These are phyloP conservation scores for Eucalyptus curtisii DNA, from an alignment of 345 rosid species.

Conservation along the genomic window DNA sequence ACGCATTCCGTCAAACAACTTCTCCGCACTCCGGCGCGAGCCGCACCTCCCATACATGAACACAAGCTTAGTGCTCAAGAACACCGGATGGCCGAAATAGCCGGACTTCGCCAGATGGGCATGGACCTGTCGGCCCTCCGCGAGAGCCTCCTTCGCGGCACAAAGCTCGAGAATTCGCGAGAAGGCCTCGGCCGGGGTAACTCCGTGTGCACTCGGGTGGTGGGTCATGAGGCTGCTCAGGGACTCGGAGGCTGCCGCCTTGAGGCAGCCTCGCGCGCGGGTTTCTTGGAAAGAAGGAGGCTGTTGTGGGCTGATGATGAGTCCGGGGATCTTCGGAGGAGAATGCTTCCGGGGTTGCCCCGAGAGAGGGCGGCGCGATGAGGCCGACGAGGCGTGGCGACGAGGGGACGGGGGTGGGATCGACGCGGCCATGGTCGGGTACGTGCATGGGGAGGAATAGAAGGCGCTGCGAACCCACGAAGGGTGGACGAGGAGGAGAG, in stretches of 20 bases:
- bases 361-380: neutral
- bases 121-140: slow-evolving; percentile 10
- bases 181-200: neutral
- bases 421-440: neutral
- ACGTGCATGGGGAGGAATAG: neutral
- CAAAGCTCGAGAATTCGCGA: neutral
- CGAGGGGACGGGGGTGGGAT: neutral
- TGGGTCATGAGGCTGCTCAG: neutral
- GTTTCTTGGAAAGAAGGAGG: neutral
- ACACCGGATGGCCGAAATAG: neutral
- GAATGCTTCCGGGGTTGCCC: neutral
- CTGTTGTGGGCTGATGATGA: neutral
- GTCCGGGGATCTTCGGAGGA: neutral
- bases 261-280: neutral
- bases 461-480: neutral
- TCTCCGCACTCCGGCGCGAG: slow-evolving; percentile 33
- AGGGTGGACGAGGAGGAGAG: neutral
- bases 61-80: slow-evolving; percentile 56
- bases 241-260: neutral
- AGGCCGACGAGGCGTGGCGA: neutral
- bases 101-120: slow-evolving; percentile 35
- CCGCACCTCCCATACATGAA: slow-evolving; percentile 65
- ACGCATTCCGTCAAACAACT: slow-evolving; percentile 54
- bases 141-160: neutral
- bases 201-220: neutral